Conservation (phyloP, 2,329 filamentous ascomycete species). For the Trichoderma polysporum region DNA sequence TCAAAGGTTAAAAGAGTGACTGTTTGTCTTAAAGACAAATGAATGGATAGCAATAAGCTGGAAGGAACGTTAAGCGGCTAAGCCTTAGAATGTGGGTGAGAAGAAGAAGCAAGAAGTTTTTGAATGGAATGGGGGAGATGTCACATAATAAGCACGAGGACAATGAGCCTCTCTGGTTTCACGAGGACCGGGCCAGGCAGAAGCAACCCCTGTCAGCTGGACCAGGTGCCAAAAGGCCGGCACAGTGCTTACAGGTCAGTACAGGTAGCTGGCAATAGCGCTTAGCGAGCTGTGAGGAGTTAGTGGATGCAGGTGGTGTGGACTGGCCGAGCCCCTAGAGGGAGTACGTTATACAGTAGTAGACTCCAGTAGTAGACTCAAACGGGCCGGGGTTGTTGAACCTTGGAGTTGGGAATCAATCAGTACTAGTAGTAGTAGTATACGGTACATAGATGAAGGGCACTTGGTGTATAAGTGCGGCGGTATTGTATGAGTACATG, state of each 20-base stretch:
- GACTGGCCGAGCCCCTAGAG: slow-evolving; percentile 15
- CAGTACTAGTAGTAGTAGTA: too few relatives aligned
- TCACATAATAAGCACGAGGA: slow-evolving; percentile 15
- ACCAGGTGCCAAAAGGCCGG: neutral
- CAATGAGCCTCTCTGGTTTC: slow-evolving; percentile 3
- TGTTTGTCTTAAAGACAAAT: slow-evolving; percentile 19
- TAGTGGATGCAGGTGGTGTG: neutral
- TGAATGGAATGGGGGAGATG: slow-evolving; percentile 20
- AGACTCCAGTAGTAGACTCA: too few relatives aligned
- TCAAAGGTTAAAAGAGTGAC: slow-evolving; percentile 4
- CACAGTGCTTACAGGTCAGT: neutral
- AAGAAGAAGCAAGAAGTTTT: slow-evolving; percentile 12
- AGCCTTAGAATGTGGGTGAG: slow-evolving; percentile 32
- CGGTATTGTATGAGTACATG: too few relatives aligned
- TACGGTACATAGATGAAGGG: too few relatives aligned
- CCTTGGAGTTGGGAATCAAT: too few relatives aligned
- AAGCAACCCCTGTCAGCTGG: neutral
- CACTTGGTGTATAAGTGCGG: too few relatives aligned
- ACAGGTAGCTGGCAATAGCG: slow-evolving; percentile 3
- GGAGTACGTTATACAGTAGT: too few relatives aligned
- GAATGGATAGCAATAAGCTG: slow-evolving; percentile 20
- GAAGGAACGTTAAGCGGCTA: slow-evolving; percentile 36
- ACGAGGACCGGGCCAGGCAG: slow-evolving; percentile 8
- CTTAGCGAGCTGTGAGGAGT: slow-evolving; percentile 8
- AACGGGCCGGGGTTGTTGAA: too few relatives aligned